Evolutionary conservation across 2,329 filamentous ascomycete genomes (phyloP).

Genomic region (Ophiosphaerella korrae): DNA sequence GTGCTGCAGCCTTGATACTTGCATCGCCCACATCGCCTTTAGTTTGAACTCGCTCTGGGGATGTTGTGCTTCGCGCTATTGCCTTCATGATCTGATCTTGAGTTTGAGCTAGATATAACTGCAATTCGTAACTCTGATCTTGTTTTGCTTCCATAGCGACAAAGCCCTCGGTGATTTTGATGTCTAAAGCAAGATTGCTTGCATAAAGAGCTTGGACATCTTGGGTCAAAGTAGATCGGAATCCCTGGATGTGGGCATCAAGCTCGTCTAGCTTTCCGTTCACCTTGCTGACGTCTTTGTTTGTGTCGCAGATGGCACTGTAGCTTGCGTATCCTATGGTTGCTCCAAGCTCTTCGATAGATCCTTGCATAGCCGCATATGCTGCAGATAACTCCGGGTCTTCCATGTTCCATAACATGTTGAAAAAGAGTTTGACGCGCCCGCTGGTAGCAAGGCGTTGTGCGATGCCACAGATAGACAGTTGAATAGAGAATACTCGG

Average conservation of each 20-base stretch:
- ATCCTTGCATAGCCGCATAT: conserved; percentile 15
- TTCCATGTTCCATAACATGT: conserved; percentile 16
- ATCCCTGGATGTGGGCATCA: background rate
- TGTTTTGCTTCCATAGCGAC: background rate
- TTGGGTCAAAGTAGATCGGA: background rate
- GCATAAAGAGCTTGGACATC: background rate
- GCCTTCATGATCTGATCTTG: background rate
- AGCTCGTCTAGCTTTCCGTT: background rate
- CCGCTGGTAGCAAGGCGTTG: too few species aligned
- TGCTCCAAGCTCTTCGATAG: conserved; percentile 15
- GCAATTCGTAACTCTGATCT: background rate
- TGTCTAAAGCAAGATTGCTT: background rate
- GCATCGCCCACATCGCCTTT: background rate
- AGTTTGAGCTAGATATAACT: background rate
- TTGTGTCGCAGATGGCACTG: conserved; percentile 5
- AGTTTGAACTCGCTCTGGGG: too few species aligned
- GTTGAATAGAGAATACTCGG: background rate
- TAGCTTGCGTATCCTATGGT: conserved; percentile 13
- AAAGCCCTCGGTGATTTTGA: background rate
- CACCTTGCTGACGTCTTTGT: conserved; percentile 1
- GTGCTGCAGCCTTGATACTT: background rate
- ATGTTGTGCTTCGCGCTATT: background rate
- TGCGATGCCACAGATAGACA: background rate
- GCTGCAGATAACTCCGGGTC: conserved; percentile 13
- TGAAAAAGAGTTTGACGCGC: too few species aligned